phyloP scores from a whole-genome alignment of 2,329 filamentous ascomycete genomes.

The Ascochyta rabiei region DNA sequence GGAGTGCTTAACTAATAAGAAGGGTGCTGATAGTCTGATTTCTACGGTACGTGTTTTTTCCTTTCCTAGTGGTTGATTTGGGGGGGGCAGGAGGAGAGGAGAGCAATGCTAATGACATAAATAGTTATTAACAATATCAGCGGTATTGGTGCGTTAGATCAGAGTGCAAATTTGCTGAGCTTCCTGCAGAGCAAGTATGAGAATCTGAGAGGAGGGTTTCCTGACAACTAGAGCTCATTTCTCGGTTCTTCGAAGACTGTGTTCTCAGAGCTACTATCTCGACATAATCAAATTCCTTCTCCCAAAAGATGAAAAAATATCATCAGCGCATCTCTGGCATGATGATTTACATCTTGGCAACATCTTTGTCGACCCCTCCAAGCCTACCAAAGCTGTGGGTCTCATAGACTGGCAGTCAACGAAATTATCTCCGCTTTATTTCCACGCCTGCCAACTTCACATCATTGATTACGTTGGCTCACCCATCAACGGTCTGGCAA shows the following conservation, averaged over 20 bases:
- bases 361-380: slow-evolving; percentile 42
- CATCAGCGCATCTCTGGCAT: slow-evolving; percentile 43
- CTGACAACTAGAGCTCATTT: too few relatives aligned
- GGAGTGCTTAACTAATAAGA: too few relatives aligned
- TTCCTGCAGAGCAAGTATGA: slow-evolving; percentile 73
- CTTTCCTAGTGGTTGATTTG: too few relatives aligned
- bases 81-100: too few relatives aligned
- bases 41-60: too few relatives aligned
- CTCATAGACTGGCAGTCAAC: slow-evolving; percentile 48
- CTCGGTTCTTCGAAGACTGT: too few relatives aligned
- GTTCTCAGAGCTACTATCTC: slow-evolving; percentile 31
- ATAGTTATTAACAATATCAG: too few relatives aligned
- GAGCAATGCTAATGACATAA: too few relatives aligned
- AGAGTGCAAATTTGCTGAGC: slow-evolving; percentile 63
- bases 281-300: slow-evolving; percentile 34
- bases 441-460: slow-evolving; percentile 42
- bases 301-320: slow-evolving; percentile 32
- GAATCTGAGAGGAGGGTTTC: slow-evolving; percentile 57
- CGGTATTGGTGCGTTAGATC: slow-evolving; percentile 57
- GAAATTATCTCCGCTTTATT: slow-evolving; percentile 45
- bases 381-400: slow-evolving; percentile 39
- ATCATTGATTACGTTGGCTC: slow-evolving; percentile 46
- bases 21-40: too few relatives aligned
- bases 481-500: slow-evolving; percentile 30
- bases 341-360: slow-evolving; percentile 49